Conservation (phyloP, 2,329 filamentous ascomycete genomes). For the Nemania diffusa region DNA sequence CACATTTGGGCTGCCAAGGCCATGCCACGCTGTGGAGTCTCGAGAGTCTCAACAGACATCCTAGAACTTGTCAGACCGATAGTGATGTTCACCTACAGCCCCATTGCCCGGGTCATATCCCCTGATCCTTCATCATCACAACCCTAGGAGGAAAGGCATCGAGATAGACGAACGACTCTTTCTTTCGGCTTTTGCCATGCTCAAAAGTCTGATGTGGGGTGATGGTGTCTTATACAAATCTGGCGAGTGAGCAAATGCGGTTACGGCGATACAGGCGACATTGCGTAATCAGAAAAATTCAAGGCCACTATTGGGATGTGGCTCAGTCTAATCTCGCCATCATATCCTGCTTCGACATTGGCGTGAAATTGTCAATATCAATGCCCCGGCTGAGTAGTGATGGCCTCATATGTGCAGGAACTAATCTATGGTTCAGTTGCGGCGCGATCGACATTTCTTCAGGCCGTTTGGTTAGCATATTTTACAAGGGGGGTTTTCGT, state of each 20-base stretch:
- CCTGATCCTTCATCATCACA: slow-evolving; percentile 40
- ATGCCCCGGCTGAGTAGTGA: slow-evolving; percentile 80
- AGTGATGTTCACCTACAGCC: slow-evolving; percentile 41
- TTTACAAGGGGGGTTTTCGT: not conserved
- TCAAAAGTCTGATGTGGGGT: slow-evolving; percentile 39
- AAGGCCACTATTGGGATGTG: slow-evolving; percentile 41
- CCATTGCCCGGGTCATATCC: slow-evolving; percentile 39
- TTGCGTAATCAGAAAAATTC: slow-evolving; percentile 44
- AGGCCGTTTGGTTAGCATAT: slow-evolving; percentile 40
- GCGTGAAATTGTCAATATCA: slow-evolving; percentile 93
- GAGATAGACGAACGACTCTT: slow-evolving; percentile 36
- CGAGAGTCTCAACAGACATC: slow-evolving; percentile 38
- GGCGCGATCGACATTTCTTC: slow-evolving; percentile 96
- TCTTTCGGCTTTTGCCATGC: slow-evolving; percentile 28
- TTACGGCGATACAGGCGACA: slow-evolving; percentile 49
- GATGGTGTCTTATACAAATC: slow-evolving; percentile 44
- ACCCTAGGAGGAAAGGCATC: slow-evolving; percentile 40
- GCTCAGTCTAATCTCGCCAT: slow-evolving; percentile 94
- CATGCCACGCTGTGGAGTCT: slow-evolving; percentile 36
- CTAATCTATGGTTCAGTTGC: slow-evolving; percentile 85
- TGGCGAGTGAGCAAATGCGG: slow-evolving; percentile 48
- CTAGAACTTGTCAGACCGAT: slow-evolving; percentile 41
- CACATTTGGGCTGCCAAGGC: slow-evolving; percentile 40
- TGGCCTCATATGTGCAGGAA: slow-evolving; percentile 83
- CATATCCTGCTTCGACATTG: slow-evolving; percentile 94